A percentile compares a stretch with the other conserved stretches of the same genome.
phyloP scores from a whole-genome alignment of 768 basidiomycete genomes.

The Agaricus subrufescens region DNA sequence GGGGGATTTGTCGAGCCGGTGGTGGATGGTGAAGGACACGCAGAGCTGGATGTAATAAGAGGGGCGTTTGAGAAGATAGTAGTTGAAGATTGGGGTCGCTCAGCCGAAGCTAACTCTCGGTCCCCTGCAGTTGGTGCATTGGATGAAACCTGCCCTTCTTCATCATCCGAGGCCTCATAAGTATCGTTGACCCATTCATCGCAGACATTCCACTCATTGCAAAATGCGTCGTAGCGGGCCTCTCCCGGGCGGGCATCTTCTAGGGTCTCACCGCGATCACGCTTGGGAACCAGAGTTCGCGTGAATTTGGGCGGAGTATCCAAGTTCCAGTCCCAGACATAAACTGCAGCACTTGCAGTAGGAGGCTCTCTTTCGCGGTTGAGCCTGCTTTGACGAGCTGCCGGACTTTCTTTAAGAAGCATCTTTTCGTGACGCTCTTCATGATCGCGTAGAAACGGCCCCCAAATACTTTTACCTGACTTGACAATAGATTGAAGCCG shows the following conservation, averaged over 20 bases:
- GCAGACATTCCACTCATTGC: constrained; percentile 7
- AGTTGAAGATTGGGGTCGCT: too few relatives aligned
- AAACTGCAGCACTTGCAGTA: too few relatives aligned
- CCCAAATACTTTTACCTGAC: background rate
- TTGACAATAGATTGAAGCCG: too few relatives aligned
- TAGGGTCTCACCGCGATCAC: too few relatives aligned
- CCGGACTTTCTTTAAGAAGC: background rate
- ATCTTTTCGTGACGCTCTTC: background rate
- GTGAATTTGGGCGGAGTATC: background rate
- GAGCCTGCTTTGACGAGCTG: background rate
- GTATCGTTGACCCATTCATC: background rate
- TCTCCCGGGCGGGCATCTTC: too few relatives aligned
- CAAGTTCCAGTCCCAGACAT: background rate
- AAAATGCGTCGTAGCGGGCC: too few relatives aligned
- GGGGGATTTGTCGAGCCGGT: background rate
- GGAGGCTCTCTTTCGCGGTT: too few relatives aligned
- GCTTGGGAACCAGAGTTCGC: background rate
- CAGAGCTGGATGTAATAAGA: too few relatives aligned
- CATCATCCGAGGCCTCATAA: background rate
- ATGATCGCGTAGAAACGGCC: background rate
- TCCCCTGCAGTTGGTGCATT: too few relatives aligned
- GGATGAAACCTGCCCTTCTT: background rate
- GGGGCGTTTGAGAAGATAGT: too few relatives aligned
- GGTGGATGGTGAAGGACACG: too few relatives aligned
- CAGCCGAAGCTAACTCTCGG: too few relatives aligned